phyloP scores from a whole-genome alignment of 2,329 filamentous ascomycete genomes.

The Diplodia seriata region DNA sequence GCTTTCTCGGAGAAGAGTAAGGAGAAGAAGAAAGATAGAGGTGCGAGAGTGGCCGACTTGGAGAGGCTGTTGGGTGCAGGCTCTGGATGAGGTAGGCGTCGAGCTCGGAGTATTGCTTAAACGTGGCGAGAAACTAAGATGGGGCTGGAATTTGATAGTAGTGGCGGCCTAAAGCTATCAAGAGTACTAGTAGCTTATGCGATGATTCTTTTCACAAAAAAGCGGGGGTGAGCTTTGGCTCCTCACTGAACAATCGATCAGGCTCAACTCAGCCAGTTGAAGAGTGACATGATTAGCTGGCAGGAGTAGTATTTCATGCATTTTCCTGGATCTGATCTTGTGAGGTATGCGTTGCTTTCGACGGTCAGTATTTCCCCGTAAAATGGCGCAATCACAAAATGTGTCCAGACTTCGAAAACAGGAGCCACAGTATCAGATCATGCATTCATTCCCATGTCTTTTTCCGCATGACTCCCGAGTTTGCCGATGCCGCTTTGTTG shows the following conservation, averaged over 20 bases:
- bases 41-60: slow-evolving; percentile 52
- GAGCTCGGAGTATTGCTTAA: not conserved
- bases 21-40: slow-evolving; percentile 53
- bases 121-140: not conserved
- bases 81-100: not conserved
- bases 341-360: not conserved
- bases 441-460: slow-evolving; percentile 29
- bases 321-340: not conserved
- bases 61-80: slow-evolving; percentile 47
- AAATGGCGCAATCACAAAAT: not conserved
- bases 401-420: not conserved
- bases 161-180: not conserved
- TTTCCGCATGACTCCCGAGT: slow-evolving; percentile 19
- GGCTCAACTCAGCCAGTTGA: not conserved
- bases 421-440: slow-evolving; percentile 16
- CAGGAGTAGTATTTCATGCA: not conserved
- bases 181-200: not conserved
- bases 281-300: not conserved
- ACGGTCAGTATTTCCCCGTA: not conserved
- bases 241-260: not conserved
- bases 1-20: slow-evolving; percentile 78
- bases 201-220: not conserved
- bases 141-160: not conserved
- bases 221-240: not conserved
- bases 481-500: slow-evolving; percentile 22